Conservation (phyloP, 306 rosid species). For the Malus orientalis region DNA sequence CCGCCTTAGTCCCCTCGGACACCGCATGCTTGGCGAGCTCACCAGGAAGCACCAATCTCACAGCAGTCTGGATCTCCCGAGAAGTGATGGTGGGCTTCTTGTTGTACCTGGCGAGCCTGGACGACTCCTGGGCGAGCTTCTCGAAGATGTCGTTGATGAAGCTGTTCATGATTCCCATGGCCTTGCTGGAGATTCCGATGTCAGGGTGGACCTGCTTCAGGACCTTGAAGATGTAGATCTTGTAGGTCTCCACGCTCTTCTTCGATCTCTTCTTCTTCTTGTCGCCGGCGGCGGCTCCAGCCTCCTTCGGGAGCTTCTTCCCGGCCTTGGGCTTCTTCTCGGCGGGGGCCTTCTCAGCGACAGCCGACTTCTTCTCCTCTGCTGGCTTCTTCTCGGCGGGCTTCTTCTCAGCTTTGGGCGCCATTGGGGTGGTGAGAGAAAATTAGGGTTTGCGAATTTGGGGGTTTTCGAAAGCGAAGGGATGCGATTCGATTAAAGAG, state of each 20-base stretch:
- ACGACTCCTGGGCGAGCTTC: slow-evolving; percentile 68
- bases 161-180: slow-evolving; percentile 75
- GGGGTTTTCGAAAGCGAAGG: background rate
- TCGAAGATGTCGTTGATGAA: slow-evolving; percentile 69
- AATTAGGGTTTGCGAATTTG: background rate
- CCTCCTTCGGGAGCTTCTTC: slow-evolving; percentile 68
- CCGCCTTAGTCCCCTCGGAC: slow-evolving; percentile 73
- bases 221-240: slow-evolving; percentile 76
- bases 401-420: slow-evolving; percentile 20
- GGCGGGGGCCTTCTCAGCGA: slow-evolving; percentile 57
- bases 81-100: slow-evolving; percentile 73
- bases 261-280: slow-evolving; percentile 69
- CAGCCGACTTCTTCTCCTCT: slow-evolving; percentile 52
- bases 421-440: background rate
- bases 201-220: slow-evolving; percentile 70
- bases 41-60: slow-evolving; percentile 61
- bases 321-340: slow-evolving; percentile 81
- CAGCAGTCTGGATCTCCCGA: slow-evolving; percentile 71
- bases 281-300: slow-evolving; percentile 40
- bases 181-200: slow-evolving; percentile 68
- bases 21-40: slow-evolving; percentile 70
- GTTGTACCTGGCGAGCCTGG: slow-evolving; percentile 66
- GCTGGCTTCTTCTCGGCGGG: slow-evolving; percentile 61
- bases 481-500: background rate
- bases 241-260: slow-evolving; percentile 65